Base-by-base conservation (phyloP, 2,329 filamentous ascomycete genomes). In the Colletotrichum aenigma region DNA sequence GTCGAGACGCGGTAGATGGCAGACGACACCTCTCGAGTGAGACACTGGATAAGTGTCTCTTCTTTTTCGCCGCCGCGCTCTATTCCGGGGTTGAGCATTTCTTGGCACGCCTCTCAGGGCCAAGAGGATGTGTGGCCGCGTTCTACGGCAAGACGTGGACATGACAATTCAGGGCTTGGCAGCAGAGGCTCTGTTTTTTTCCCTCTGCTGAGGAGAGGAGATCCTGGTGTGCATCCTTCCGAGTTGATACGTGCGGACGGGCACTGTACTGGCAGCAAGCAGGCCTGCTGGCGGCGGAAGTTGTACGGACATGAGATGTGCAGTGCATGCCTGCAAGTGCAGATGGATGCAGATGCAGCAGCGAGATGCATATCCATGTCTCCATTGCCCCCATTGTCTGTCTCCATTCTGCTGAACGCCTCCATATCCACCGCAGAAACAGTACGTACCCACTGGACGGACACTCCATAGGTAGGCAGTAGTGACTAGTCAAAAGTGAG, bases 131-230 rank as follows among this genome's bases (percentile, higher is more conserved):
- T 34, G 70, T 60, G 43, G 43, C 55, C 24, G 69, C 24, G 18
- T 52, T 64, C 62, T 66, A 71, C n/a, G 61, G 67, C 72, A 71
- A 75, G 73, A 72, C 73, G 64, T 60, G 73, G 64, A 75, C 70
- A 75, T 75, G 70, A 73, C 73, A 73, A 58, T 73, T 60, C 56
- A 55, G 52, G 73, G 70, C 73, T 75, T 75, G 73, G 73, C 73
- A 48, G 64, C 28, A 75, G 70, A 75, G 70, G 58, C 64, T 65
- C 58, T 56, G 34, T 48, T 48, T 12, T 18, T 18, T 7, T 12
- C 18, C 18, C 18, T 48, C 10, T 21, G 18, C 43, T 48, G 10
- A 48, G 18, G 18, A 48, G 43, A 48, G 43, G 24, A n/a, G 24
- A 61, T 56, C 64, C 69, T 32, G n/a, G 65, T 69, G 70, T 18